Evolutionary conservation across 208 protist genomes (phyloP).

Genomic region (Dictyostelium gargantuum): DNA sequence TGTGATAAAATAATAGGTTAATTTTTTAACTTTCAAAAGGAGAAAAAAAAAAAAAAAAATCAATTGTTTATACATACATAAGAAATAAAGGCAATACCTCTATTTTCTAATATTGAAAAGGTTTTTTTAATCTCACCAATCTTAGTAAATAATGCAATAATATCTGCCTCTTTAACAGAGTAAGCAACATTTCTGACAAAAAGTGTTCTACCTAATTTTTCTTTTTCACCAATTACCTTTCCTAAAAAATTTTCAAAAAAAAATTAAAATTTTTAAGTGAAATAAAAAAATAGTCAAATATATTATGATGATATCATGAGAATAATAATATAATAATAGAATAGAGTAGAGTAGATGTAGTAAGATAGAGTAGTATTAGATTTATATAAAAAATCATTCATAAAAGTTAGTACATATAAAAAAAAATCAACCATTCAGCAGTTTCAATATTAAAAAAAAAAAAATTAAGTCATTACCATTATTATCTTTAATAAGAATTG

Average conservation of each 20-base stretch:
- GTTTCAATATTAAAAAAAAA: not conserved
- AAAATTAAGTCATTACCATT: constrained; percentile 33
- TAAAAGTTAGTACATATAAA: not conserved
- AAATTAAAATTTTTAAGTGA: not conserved
- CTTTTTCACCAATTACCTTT: constrained; percentile 54
- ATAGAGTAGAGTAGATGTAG: not conserved
- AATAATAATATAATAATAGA: not conserved
- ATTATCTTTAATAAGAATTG: constrained; percentile 57
- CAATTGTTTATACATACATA: constrained; percentile 26
- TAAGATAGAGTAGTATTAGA: not conserved
- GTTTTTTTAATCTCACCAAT: constrained; percentile 48
- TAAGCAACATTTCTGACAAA: constrained; percentile 55
- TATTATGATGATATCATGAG: not conserved
- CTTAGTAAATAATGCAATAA: not conserved
- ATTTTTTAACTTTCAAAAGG: not conserved
- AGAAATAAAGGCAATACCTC: constrained; percentile 62
- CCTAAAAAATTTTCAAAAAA: not conserved
- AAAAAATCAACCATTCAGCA: no score
- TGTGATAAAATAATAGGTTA: not conserved
- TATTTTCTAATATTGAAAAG: constrained; percentile 31
- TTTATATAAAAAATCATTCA: no score
- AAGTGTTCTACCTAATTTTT: constrained; percentile 44
- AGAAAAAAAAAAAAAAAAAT: not conserved
- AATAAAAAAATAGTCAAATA: not conserved
- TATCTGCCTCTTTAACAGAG: not conserved